Evolutionary conservation across 352 stramenopile species (phyloP).

Genomic region (Globisporangium carolinianum): DNA sequence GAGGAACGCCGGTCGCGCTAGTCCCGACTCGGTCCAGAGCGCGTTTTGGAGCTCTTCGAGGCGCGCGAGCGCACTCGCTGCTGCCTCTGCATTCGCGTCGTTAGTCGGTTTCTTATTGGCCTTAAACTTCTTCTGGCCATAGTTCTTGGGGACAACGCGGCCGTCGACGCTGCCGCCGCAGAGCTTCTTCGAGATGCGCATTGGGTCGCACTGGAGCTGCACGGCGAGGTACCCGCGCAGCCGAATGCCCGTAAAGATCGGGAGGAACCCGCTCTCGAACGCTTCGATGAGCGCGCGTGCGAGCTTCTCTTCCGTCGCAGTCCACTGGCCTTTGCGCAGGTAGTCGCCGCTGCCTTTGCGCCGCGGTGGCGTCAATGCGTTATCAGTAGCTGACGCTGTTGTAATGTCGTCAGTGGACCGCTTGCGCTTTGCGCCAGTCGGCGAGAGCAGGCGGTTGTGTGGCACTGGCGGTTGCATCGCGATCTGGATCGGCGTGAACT

Average conservation of each 20-base stretch:
- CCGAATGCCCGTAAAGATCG: slow-evolving; percentile 66
- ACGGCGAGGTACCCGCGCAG: slow-evolving; percentile 69
- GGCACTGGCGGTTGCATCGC: no score
- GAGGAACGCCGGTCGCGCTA: slow-evolving; percentile 40
- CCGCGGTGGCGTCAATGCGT: slow-evolving; percentile 10
- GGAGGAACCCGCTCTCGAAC: slow-evolving; percentile 66
- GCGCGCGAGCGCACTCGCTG: slow-evolving; percentile 25
- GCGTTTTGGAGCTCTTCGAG: slow-evolving; percentile 46
- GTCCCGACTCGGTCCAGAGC: slow-evolving; percentile 49
- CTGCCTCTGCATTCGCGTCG: slow-evolving; percentile 16
- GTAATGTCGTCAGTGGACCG: no score
- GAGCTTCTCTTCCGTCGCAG: slow-evolving; percentile 52
- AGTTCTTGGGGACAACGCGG: slow-evolving; percentile 70
- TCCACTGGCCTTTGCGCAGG: slow-evolving; percentile 73
- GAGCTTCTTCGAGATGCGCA: slow-evolving; percentile 80
- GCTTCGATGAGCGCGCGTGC: slow-evolving; percentile 54
- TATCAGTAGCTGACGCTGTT: no score
- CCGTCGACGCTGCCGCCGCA: slow-evolving; percentile 62
- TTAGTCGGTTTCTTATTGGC: slow-evolving; percentile 27
- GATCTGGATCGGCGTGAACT: no score
- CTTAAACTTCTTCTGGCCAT: slow-evolving; percentile 74
- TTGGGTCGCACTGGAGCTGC: slow-evolving; percentile 74
- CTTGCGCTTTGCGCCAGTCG: no score
- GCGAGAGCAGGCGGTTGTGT: no score
- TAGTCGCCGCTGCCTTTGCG: slow-evolving; percentile 61